Evolutionary conservation across 1,284 basidiomycete species (phyloP), one percentile per base, ranked within the genome.

Genomic region (Paramarasmius palmivorus): DNA sequence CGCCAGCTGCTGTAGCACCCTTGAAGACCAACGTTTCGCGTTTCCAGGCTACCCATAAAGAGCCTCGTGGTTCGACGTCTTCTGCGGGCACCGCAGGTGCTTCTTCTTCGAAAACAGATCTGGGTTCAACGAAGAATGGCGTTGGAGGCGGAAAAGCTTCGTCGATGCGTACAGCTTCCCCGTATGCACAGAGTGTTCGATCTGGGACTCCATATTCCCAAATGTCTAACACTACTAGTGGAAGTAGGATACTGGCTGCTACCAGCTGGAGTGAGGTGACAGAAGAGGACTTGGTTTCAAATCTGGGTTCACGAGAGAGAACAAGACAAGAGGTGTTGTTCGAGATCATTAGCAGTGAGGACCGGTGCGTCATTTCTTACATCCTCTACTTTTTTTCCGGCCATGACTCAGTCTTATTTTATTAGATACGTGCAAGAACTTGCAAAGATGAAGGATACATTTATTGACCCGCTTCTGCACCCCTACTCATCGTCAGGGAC

Each of bases 261-360:
- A 78, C 87, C 53, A 96, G 93, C 36, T 99, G 96, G 96, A 95
- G 92, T 64, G 93, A 98, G 69, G 91, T 92, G 64, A 94, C 95
- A 7, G 92, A 97, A 67, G 92, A 93, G 54, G 96, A 99, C 67
- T 83, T 99, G 29, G 93, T 98, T 7, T 87, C 88, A 39, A 96
- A 99, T 66, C 77, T 99, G 19, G 93, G 94, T 19, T 88, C 93
- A 20, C 82, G 95, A 54, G 96, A 99, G 68, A 84, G 96, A 49
- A 98, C 94, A 26, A 81, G 96, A 49, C 96, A 98, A 69, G 96
- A 99, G 74, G 96, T 98, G 2, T 72, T 99, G 32, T 98, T 95
- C 82, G 96, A 99, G 74, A 98, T 99, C 61, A 95, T 99, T 44
- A 91, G 92, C 37, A 95, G 92, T 63, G 96, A 98, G 72, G 95